These are phyloP conservation scores for Linum usitatissimum DNA, from an alignment of 345 rosid species.

Conservation along the genomic window DNA sequence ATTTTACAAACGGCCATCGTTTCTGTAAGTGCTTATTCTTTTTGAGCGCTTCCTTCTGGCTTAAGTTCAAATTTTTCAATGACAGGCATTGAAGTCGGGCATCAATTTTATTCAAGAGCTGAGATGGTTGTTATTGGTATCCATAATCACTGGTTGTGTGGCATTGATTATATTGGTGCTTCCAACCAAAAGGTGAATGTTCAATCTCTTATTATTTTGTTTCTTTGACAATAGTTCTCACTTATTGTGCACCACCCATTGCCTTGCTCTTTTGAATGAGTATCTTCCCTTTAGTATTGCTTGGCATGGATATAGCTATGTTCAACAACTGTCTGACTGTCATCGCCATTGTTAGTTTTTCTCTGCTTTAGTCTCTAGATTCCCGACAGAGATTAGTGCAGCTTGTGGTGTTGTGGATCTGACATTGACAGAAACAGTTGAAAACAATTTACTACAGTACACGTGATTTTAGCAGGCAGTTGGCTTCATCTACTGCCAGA, in stretches of 20 bases:
- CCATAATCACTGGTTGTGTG: slow-evolving; percentile 91
- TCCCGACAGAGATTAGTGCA: too few species aligned
- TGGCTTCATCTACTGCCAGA: too few species aligned
- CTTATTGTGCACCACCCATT: not conserved
- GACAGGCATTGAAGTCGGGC: slow-evolving; percentile 78
- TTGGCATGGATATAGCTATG: too few species aligned
- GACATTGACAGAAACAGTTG: too few species aligned
- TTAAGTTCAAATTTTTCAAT: slow-evolving; percentile 3
- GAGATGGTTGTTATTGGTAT: slow-evolving; percentile 90
- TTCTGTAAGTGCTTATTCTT: not conserved
- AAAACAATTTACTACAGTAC: too few species aligned
- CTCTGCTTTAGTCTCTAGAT: too few species aligned
- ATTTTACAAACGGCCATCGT: not conserved
- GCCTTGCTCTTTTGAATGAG: not conserved
- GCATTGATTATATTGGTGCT: slow-evolving; percentile 78
- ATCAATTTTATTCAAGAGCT: slow-evolving; percentile 79
- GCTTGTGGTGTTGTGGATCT: too few species aligned
- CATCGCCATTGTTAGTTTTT: too few species aligned
- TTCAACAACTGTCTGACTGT: too few species aligned
- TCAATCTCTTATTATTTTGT: not conserved
- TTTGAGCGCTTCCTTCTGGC: not conserved
- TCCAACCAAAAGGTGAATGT: slow-evolving; percentile 42
- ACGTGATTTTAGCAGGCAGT: too few species aligned
- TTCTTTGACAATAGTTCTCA: not conserved
- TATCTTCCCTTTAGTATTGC: too few species aligned